Evolutionary conservation across 2,329 filamentous ascomycete species (phyloP).

Genomic region (Neonectria punicea): DNA sequence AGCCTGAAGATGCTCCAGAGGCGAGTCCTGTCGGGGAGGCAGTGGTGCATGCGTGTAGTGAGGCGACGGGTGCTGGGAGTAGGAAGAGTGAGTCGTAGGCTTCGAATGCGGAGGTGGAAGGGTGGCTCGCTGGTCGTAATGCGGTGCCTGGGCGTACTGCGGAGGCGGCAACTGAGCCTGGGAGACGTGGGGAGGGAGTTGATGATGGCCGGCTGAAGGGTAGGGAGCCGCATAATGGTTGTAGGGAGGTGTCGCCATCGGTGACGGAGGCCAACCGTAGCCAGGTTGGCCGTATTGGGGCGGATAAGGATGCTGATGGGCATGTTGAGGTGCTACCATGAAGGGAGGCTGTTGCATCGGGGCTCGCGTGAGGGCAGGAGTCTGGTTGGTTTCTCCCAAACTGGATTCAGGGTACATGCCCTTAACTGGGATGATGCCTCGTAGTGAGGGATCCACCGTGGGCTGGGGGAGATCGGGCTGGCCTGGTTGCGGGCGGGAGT

Average conservation of each 20-base stretch:
- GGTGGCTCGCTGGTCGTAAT: constrained; percentile 50
- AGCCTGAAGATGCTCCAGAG: constrained; percentile 56
- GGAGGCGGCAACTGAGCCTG: constrained; percentile 43
- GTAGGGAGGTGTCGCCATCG: constrained; percentile 64
- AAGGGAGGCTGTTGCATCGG: constrained; percentile 66
- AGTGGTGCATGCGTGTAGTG: constrained; percentile 49
- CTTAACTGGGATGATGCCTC: constrained; percentile 87
- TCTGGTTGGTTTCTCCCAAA: constrained; percentile 83
- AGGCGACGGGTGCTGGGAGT: constrained; percentile 45
- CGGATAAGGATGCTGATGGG: constrained; percentile 47
- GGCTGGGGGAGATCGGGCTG: constrained; percentile 82
- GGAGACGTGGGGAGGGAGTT: constrained; percentile 41
- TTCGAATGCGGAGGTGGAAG: constrained; percentile 52
- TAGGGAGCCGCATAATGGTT: constrained; percentile 57
- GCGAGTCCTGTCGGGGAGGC: constrained; percentile 53
- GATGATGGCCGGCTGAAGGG: constrained; percentile 42
- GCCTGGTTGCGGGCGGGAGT: constrained; percentile 80
- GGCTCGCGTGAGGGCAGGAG: constrained; percentile 82
- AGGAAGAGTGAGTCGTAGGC: constrained; percentile 39
- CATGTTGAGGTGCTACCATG: constrained; percentile 49
- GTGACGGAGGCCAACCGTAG: constrained; percentile 67
- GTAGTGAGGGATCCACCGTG: constrained; percentile 80
- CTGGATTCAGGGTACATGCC: constrained; percentile 98
- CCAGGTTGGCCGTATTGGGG: constrained; percentile 56
- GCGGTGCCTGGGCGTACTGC: constrained; percentile 43